Evolutionary conservation across 805 yeast genomes (phyloP), one percentile per base, ranked within the genome.

Genomic region (Kodamaea restingae): DNA sequence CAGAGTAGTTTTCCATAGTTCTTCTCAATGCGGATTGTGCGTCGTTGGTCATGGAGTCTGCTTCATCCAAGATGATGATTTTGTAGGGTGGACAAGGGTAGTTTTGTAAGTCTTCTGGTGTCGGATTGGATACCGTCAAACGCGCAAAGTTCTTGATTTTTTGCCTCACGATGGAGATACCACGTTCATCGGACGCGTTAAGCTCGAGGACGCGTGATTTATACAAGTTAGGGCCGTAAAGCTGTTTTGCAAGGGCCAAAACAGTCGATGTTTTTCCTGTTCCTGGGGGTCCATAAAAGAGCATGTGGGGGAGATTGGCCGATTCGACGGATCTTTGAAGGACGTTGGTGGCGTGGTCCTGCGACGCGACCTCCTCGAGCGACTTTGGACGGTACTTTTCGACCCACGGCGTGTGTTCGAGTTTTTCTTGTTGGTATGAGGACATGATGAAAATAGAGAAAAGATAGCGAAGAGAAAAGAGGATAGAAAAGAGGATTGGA

Each of bases 31-130:
- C 98, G 40, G 88, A 78, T 58, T 93, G 98, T 0, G 98, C 98
- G 52, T 88, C 97, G 31, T 87, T 76, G 7, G 98, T 93, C 97
- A 93, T 93, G 9, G 96, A 87, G 60, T 93, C 97, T 1, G 97
- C 97, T 61, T 90, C 97, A 65, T 90, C 97, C 39, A 93, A 65
- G 31, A 93, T 86, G 47, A 93, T 84, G 51, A 93, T 79, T 58
- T 93, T 93, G 63, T 86, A 93, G 4, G 98, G 97, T 1, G 98
- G 98, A 56, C 98, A 91, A 2, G 98, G 96, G 63, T 88, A 90
- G 14, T 79, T 74, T 29, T 67, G 76, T 36, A 75, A 61, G 51
- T 84, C 93, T 29, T 80, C 82, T 11, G 71, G 67, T 1, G 84
- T 57, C 1, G 97, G 95, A 44, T 83, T 84, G 0, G 96, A 82